Base-by-base conservation (phyloP, 768 basidiomycete species). In the Chalciporus piperatus region DNA sequence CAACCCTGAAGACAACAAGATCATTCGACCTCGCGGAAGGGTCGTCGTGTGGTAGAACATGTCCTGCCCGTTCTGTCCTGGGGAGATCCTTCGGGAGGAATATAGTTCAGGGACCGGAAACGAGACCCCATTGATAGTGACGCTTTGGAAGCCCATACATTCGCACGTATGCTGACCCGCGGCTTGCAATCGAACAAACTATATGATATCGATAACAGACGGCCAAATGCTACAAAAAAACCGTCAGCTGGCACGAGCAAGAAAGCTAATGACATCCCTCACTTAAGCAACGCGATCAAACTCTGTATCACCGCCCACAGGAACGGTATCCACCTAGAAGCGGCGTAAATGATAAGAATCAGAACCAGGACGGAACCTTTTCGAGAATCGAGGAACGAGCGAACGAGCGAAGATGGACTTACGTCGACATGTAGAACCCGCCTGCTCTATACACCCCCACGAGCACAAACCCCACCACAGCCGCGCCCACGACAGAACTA, bases 341-440 rank as follows among this genome's bases (percentile, higher is more conserved):
- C 6, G 6, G 27, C 27, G 27, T 27, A 27, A 27, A 27, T 27
- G 7, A 27, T 7, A 3, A 25, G 25, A 27, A 4, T 27, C 27
- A 27, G 27, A 27, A 27, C 27, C 27, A 27, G 27, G 7, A 27
- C 9, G 27, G 6, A 6, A 27, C 6, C 27, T 27, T 27, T 7
- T 22, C 4, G 22, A 22, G 27, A 7, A 27, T 25, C 25, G 25
- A 8, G 1, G 38, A n/a, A 41, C 41, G 8, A 42, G n/a, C 48
- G 14, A 54, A 17, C n/a, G 27, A 41, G 55, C 72, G 47, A 32
- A 32, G 11, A 4, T 4, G 13, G 30, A 32, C 30, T 11, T 48
- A 76, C 72, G 74, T 76, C 8, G 72, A 74, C 68, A 75, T 71
- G 49, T 70, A 68, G 52, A 70, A 75, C 16, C 61, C 58, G 1